These are phyloP conservation scores for Nakazawaea ernobii DNA, from an alignment of 805 yeast genomes.

Conservation along the genomic window DNA sequence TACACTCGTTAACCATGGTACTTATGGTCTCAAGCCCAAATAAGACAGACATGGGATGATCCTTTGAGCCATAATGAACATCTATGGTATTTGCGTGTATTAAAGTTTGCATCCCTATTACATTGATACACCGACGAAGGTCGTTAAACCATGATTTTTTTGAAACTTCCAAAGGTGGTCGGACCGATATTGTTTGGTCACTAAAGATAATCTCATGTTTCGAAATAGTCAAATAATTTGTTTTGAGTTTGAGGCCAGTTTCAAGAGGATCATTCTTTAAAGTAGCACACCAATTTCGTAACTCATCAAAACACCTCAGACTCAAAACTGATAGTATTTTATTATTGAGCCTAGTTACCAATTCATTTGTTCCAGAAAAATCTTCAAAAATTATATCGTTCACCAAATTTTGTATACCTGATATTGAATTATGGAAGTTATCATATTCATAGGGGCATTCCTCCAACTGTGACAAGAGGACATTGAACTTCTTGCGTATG, in stretches of 20 bases:
- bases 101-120: constrained; percentile 21
- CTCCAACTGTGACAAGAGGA: constrained; percentile 18
- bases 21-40: background rate
- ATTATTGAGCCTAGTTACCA: constrained; percentile 29
- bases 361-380: constrained; percentile 25
- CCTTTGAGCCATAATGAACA: background rate
- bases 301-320: constrained; percentile 19
- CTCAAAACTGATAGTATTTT: constrained; percentile 23
- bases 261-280: background rate
- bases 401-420: constrained; percentile 28
- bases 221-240: constrained; percentile 5
- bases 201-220: constrained; percentile 32
- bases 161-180: constrained; percentile 35
- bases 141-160: constrained; percentile 24
- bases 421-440: constrained; percentile 17
- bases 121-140: constrained; percentile 19
- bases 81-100: constrained; percentile 21
- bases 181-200: constrained; percentile 29
- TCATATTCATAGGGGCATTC: constrained; percentile 20
- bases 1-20: constrained; percentile 14
- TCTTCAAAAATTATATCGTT: constrained; percentile 31
- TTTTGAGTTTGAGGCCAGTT: constrained; percentile 1
- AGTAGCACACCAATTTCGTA: constrained; percentile 9
- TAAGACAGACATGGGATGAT: background rate
- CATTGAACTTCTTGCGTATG: constrained; percentile 22